phyloP scores from a whole-genome alignment of 345 rosid genomes.

The Passiflora organensis region DNA sequence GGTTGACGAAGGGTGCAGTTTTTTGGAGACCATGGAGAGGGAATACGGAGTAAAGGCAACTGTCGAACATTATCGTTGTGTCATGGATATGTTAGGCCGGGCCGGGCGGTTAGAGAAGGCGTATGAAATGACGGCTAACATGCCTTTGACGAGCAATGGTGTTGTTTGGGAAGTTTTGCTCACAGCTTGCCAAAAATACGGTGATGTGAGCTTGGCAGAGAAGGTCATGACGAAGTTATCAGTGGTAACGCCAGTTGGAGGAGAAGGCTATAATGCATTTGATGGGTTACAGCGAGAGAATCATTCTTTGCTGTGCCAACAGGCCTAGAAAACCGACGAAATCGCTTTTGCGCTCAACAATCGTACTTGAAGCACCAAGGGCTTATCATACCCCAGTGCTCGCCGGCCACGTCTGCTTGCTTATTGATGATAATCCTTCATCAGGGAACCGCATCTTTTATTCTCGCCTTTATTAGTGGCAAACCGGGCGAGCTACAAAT shows the following conservation, averaged over 20 bases:
- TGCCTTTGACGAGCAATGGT: constrained; percentile 15
- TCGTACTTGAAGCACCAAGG: no score
- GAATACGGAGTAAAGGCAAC: constrained; percentile 16
- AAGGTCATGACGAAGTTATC: constrained; percentile 14
- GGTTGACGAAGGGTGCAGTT: constrained; percentile 31
- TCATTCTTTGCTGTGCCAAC: no score
- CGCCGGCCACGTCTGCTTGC: no score
- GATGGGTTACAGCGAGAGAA: neutral
- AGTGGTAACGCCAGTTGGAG: constrained; percentile 18
- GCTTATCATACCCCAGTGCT: no score
- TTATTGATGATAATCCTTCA: no score
- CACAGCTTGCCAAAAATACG: constrained; percentile 15
- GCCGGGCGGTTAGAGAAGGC: constrained; percentile 19
- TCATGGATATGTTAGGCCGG: constrained; percentile 16
- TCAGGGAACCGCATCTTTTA: no score
- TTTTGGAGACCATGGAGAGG: constrained; percentile 16
- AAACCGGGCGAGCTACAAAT: no score
- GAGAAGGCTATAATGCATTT: constrained; percentile 7
- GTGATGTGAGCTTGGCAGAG: constrained; percentile 12
- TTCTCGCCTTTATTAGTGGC: no score
- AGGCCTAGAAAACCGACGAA: no score
- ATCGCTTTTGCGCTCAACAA: no score
- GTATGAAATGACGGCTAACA: constrained; percentile 2
- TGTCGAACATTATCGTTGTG: constrained; percentile 15
- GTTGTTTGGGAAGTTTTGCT: constrained; percentile 18